Evolutionary conservation across 805 yeast genomes (phyloP).

Genomic region (Kluyveromyces dobzhanskii): DNA sequence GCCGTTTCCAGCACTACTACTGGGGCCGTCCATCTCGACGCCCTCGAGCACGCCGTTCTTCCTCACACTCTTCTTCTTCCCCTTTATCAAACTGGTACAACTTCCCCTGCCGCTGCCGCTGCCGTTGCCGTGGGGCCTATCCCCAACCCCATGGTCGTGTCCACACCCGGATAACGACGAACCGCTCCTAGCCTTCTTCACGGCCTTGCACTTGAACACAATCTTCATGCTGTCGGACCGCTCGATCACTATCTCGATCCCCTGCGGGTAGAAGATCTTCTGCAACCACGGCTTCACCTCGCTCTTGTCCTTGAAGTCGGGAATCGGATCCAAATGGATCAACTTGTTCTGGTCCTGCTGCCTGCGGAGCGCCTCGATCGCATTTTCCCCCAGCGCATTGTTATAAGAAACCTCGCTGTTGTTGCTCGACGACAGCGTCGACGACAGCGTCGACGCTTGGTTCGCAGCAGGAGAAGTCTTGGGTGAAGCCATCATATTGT

Average conservation of each 20-base stretch:
- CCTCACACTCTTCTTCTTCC: neutral
- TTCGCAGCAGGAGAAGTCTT: neutral
- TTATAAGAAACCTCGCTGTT: slow-evolving; percentile 4
- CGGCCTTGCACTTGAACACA: slow-evolving; percentile 51
- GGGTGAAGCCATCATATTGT: slow-evolving; percentile 1
- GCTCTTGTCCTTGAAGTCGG: slow-evolving; percentile 34
- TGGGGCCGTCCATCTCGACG: neutral
- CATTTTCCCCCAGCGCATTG: slow-evolving; percentile 13
- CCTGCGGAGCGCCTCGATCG: slow-evolving; percentile 12
- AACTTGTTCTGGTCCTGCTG: slow-evolving; percentile 26
- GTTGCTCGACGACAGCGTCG: neutral
- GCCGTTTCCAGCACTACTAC: neutral
- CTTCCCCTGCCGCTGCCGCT: too few relatives aligned
- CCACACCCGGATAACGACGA: too few relatives aligned
- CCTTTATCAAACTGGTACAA: too few relatives aligned
- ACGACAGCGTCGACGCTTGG: neutral
- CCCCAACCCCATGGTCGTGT: too few relatives aligned
- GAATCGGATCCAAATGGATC: slow-evolving; percentile 31
- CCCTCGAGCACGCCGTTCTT: neutral
- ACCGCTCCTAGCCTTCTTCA: slow-evolving; percentile 18
- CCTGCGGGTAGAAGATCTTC: slow-evolving; percentile 37
- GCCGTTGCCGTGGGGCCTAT: too few relatives aligned
- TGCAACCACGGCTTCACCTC: slow-evolving; percentile 59
- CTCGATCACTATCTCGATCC: slow-evolving; percentile 52
- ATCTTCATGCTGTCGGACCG: slow-evolving; percentile 53